Conservation (phyloP, 2,329 filamentous ascomycete genomes). For the Seiridium cupressi region DNA sequence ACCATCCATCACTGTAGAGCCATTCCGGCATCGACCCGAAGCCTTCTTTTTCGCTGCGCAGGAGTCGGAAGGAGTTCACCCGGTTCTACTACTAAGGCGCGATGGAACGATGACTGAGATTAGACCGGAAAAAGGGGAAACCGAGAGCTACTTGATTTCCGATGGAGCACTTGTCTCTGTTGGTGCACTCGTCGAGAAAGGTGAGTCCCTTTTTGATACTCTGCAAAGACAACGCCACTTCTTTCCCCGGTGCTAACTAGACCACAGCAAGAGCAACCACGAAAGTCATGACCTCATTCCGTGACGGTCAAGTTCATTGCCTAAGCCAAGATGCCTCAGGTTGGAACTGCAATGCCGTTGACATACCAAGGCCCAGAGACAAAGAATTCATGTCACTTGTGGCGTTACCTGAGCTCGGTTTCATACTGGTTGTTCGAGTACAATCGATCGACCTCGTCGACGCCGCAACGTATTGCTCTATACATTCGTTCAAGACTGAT, state of each 20-base stretch:
- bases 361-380: constrained; percentile 33
- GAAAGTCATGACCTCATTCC: constrained; percentile 29
- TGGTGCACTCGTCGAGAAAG: constrained; percentile 41
- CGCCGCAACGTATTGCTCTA: constrained; percentile 49
- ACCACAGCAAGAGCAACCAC: constrained; percentile 19
- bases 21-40: constrained; percentile 57
- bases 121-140: constrained; percentile 41
- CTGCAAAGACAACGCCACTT: neutral
- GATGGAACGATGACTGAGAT: constrained; percentile 64
- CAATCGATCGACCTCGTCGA: constrained; percentile 61
- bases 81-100: constrained; percentile 60
- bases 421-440: constrained; percentile 59
- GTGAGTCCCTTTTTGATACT: constrained; percentile 28
- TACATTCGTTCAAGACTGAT: constrained; percentile 63
- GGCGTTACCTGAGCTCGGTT: constrained; percentile 54
- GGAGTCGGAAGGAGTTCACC: constrained; percentile 33
- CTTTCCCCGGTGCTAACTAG: neutral
- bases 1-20: constrained; percentile 50
- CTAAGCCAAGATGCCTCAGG: constrained; percentile 32
- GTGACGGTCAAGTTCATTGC: constrained; percentile 26
- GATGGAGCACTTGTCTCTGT: constrained; percentile 49
- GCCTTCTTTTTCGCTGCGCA: constrained; percentile 62
- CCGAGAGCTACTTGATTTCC: constrained; percentile 47
- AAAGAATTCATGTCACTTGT: constrained; percentile 55
- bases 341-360: constrained; percentile 51